Percentiles rank a stretch among this genome's conserved stretches.
phyloP scores from a whole-genome alignment of 371 early-diverging fungal genomes.

The Lichtheimia corymbifera region DNA sequence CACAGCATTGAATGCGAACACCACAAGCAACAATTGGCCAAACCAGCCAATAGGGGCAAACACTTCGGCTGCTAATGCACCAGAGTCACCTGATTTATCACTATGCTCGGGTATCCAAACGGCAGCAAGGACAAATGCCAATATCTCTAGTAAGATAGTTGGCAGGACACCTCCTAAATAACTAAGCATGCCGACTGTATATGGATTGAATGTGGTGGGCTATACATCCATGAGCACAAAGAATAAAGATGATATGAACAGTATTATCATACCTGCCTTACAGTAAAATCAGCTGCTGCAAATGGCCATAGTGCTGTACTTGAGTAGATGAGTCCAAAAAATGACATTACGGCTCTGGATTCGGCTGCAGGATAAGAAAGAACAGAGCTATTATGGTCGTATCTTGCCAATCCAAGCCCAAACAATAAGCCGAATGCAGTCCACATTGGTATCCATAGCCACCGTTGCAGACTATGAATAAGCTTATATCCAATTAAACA shows the following conservation, averaged over 20 bases:
- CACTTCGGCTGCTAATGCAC: conserved; percentile 17
- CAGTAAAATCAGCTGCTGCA: conserved; percentile 25
- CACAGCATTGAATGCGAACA: conserved; percentile 30
- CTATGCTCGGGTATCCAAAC: neutral
- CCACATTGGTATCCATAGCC: conserved; percentile 28
- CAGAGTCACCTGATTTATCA: conserved; percentile 8
- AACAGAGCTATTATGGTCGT: conserved; percentile 6
- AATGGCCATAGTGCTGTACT: neutral
- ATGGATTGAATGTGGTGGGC: conserved; percentile 14
- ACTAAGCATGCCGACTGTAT: conserved; percentile 17
- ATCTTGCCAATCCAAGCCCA: conserved; percentile 9
- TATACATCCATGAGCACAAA: neutral
- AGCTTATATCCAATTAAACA: conserved; percentile 30
- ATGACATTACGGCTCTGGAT: neutral
- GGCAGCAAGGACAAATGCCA: conserved; percentile 21
- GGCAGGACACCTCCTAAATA: conserved; percentile 34
- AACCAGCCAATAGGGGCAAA: conserved; percentile 21
- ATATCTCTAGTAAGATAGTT: conserved; percentile 22
- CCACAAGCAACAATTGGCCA: conserved; percentile 26
- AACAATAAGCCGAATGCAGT: conserved; percentile 29
- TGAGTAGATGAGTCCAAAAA: conserved; percentile 23
- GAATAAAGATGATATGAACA: neutral
- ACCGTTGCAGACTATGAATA: conserved; percentile 30
- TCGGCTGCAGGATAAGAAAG: neutral
- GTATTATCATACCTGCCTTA: neutral